These are phyloP conservation scores for Mycena venus DNA, from an alignment of 768 basidiomycete genomes.

Conservation along the genomic window DNA sequence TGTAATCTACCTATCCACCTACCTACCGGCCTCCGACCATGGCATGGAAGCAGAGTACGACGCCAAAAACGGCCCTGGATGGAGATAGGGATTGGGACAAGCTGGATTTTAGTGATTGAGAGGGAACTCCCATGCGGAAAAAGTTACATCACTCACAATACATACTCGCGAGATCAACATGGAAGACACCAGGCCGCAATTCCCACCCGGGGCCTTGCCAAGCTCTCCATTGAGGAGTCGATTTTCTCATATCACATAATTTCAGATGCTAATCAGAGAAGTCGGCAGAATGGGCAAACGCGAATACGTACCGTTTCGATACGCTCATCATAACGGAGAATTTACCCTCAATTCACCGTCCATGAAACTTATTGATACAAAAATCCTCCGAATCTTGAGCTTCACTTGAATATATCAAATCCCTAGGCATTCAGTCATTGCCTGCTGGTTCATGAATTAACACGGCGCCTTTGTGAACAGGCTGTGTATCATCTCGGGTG, in stretches of 20 bases:
- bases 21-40: no score
- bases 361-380: background rate
- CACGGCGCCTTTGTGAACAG: background rate
- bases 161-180: no score
- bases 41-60: no score
- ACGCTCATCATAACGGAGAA: background rate
- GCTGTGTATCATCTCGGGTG: conserved; percentile 6
- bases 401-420: background rate
- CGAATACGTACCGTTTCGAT: background rate
- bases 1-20: no score
- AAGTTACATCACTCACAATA: no score
- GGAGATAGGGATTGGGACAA: no score
- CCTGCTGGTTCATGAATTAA: background rate
- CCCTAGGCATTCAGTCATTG: background rate
- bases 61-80: no score
- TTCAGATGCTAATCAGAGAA: conserved; percentile 3
- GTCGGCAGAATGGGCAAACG: conserved; percentile 2
- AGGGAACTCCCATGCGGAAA: no score
- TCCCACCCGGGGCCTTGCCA: background rate
- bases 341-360: background rate
- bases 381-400: background rate
- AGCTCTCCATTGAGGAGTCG: background rate
- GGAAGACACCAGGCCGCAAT: no score
- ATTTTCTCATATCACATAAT: conserved; percentile 3
- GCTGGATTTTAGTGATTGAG: no score